Conservation (phyloP, 2,329 filamentous ascomycete genomes). For the Neoscytalidium dimidiatum region DNA sequence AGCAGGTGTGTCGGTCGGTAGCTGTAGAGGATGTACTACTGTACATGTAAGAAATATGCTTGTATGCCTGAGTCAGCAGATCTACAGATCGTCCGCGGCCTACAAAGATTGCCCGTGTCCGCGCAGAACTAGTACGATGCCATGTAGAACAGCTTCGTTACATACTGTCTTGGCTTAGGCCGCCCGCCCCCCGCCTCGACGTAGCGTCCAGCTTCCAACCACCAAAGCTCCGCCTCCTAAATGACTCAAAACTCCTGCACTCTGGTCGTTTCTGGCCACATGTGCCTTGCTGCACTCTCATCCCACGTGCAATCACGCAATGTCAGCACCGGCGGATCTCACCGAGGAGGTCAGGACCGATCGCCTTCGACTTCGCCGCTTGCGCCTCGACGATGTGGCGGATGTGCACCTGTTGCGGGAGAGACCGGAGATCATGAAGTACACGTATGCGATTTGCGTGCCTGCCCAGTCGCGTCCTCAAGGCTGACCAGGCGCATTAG, state of each 20-base stretch:
- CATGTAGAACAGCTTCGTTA: background rate
- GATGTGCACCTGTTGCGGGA: slow-evolving; percentile 56
- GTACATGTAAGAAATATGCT: background rate
- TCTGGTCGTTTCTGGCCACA: too few relatives aligned
- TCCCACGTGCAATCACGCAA: background rate
- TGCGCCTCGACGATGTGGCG: slow-evolving; percentile 52
- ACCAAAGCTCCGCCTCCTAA: background rate
- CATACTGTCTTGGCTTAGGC: background rate
- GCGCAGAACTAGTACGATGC: too few relatives aligned
- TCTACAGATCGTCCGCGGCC: background rate
- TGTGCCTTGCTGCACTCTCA: too few relatives aligned
- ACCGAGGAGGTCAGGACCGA: slow-evolving; percentile 42
- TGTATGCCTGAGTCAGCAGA: background rate
- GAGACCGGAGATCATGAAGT: slow-evolving; percentile 64
- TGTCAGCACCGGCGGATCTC: background rate
- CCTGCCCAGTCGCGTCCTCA: slow-evolving; percentile 19
- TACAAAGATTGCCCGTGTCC: background rate
- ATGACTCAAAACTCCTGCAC: too few relatives aligned
- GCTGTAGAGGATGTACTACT: background rate
- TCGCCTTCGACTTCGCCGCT: slow-evolving; percentile 58
- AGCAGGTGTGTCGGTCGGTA: background rate
- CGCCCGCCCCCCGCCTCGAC: background rate
- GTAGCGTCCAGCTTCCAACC: background rate
- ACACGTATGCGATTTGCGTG: slow-evolving; percentile 46
- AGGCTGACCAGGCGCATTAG: slow-evolving; percentile 10